Evolutionary conservation across 306 rosid genomes (phyloP).

Genomic region (Casuarina cunninghamiana): DNA sequence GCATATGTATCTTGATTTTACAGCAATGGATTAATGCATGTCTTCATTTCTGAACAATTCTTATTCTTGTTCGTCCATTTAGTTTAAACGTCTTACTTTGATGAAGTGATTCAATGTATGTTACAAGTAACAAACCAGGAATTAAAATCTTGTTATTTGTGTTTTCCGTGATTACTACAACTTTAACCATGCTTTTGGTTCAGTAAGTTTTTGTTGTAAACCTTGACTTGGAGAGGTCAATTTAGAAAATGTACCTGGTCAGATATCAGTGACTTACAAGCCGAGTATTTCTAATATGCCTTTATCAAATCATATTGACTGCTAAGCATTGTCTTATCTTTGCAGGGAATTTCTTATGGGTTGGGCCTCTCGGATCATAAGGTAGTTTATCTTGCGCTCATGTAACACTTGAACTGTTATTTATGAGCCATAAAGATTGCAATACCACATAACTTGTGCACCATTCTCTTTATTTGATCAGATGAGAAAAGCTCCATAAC

Average conservation of each 20-base stretch:
- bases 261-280: neutral
- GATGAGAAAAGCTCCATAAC: neutral
- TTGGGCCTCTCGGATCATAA: conserved; percentile 39
- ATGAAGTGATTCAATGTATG: neutral
- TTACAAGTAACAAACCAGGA: neutral
- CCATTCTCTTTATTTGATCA: neutral
- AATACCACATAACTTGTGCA: neutral
- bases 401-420: neutral
- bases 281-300: neutral
- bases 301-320: neutral
- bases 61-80: neutral
- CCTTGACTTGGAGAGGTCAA: neutral
- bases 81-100: neutral
- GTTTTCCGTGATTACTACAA: neutral
- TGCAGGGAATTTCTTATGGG: conserved; percentile 54
- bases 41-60: neutral
- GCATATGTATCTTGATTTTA: neutral
- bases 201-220: neutral
- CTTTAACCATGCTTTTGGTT: neutral
- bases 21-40: neutral
- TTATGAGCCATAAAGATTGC: neutral
- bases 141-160: neutral
- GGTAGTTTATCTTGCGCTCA: conserved; percentile 26
- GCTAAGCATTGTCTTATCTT: neutral
- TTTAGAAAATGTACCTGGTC: neutral